Evolutionary conservation across 2,329 filamentous ascomycete species (phyloP), one percentile per base, ranked within the genome.

Genomic region (Trichoderma sp.): DNA sequence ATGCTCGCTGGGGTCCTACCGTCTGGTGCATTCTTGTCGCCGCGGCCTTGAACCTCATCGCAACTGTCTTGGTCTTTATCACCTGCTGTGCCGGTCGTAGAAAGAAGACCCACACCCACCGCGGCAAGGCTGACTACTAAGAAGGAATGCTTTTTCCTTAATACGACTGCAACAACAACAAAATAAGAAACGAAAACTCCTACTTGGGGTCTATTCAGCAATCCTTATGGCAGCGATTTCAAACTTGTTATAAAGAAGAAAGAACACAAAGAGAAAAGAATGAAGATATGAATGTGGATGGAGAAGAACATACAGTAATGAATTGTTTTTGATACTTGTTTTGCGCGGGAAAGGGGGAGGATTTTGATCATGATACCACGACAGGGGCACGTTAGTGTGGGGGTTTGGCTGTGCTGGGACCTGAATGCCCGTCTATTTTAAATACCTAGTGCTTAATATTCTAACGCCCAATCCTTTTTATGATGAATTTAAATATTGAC

Each of bases 21-120:
- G 85, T 90, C 55, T 92, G 89, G 89, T 87, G 87, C 11, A 79
- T 87, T 1, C 82, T 92, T 15, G 88, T 81, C 8, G 85, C 86
- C 2, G 87, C 87, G 73, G 81, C 90, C 72, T 83, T 84, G 75
- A 81, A 85, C 23, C 83, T 91, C 67, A 71, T 90, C 30, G 89
- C 85, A 9, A 85, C 86, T 23, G 73, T 89, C 68, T 75, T 91
- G 64, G 84, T 91, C 71, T 86, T 92, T 75, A 82, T 91, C 74
- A 88, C 88, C 7, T 91, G 89, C 84, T 90, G 86, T 81, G 85
- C 84, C 69, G 82, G 84, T 9, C 81, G 87, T n/a, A 75, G 81
- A 75, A 80, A 80, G 72, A 78, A 80, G 53, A 28, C 74, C 73
- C 79, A 79, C 75, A 79, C 20, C 13, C 68, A 26, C 36, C 58